Percentiles rank a stretch among this genome's conserved stretches.
These are phyloP conservation scores for Microstroma glucosiphilum DNA, from an alignment of 1,284 basidiomycete species.

Conservation along the genomic window DNA sequence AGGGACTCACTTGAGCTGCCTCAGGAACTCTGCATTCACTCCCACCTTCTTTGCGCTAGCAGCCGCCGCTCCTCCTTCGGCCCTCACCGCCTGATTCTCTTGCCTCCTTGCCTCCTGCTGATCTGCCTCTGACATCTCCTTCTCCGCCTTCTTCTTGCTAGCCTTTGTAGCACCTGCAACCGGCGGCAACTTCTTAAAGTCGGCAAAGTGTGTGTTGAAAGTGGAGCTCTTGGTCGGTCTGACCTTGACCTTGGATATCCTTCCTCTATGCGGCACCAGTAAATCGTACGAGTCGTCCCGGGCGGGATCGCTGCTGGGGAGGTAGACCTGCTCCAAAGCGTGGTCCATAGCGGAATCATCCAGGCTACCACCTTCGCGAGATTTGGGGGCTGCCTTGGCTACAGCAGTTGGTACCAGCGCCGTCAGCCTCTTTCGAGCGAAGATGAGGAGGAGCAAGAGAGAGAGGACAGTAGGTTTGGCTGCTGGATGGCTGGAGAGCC, in stretches of 20 bases:
- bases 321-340: conserved; percentile 43
- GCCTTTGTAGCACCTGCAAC: conserved; percentile 18
- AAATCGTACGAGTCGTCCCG: conserved; percentile 31
- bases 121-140: conserved; percentile 16
- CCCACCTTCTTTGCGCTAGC: conserved; percentile 48
- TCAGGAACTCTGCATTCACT: conserved; percentile 71
- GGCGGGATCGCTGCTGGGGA: conserved; percentile 7
- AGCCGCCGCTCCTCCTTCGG: conserved; percentile 38
- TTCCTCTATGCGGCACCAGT: conserved; percentile 40
- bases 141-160: conserved; percentile 19
- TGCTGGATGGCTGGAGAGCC: not conserved
- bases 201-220: conserved; percentile 45
- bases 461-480: not conserved
- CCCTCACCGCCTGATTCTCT: conserved; percentile 36
- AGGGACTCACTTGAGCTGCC: conserved; percentile 52
- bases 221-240: conserved; percentile 47
- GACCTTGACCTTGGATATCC: conserved; percentile 49
- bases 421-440: conserved; percentile 1
- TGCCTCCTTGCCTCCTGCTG: conserved; percentile 14
- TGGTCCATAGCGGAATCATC: conserved; percentile 17
- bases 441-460: conserved; percentile 4
- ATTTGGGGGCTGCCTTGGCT: not conserved
- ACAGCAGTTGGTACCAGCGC: not conserved
- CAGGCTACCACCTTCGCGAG: not conserved
- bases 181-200: conserved; percentile 38